Percentiles rank a stretch among this genome's conserved stretches.
phyloP scores from a whole-genome alignment of 345 rosid species.

The Garcia nutans region DNA sequence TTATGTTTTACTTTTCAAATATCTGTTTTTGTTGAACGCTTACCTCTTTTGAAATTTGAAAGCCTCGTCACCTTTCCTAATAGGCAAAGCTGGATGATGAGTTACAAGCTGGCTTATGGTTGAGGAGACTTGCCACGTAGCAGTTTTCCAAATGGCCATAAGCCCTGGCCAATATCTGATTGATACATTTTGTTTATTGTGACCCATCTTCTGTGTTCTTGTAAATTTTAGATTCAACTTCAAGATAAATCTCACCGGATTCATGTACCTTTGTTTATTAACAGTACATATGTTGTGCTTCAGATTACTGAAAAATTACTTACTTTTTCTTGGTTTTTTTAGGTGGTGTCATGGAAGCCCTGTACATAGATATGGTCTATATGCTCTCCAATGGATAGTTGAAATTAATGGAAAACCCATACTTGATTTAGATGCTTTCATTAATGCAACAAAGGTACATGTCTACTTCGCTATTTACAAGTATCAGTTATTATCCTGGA shows the following conservation, averaged over 20 bases:
- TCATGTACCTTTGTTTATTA: not conserved
- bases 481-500: too few relatives aligned
- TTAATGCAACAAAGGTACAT: conserved; percentile 68
- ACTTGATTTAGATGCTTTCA: conserved; percentile 77
- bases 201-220: not conserved
- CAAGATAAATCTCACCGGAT: too few relatives aligned
- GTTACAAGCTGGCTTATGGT: not conserved
- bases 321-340: conserved; percentile 9
- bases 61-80: not conserved
- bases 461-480: too few relatives aligned
- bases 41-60: not conserved
- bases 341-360: conserved; percentile 98
- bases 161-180: not conserved
- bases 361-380: conserved; percentile 78
- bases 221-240: too few relatives aligned
- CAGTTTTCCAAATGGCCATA: not conserved
- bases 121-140: not conserved
- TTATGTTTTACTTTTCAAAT: not conserved
- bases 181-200: not conserved
- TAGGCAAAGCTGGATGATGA: not conserved
- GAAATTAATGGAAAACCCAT: conserved; percentile 84
- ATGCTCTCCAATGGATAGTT: conserved; percentile 93
- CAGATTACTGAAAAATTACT: not conserved
- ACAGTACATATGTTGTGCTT: not conserved
- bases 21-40: not conserved